These are phyloP conservation scores for Rhododendron ferrugineum DNA, from an alignment of 148 eudicot species.

Conservation along the genomic window DNA sequence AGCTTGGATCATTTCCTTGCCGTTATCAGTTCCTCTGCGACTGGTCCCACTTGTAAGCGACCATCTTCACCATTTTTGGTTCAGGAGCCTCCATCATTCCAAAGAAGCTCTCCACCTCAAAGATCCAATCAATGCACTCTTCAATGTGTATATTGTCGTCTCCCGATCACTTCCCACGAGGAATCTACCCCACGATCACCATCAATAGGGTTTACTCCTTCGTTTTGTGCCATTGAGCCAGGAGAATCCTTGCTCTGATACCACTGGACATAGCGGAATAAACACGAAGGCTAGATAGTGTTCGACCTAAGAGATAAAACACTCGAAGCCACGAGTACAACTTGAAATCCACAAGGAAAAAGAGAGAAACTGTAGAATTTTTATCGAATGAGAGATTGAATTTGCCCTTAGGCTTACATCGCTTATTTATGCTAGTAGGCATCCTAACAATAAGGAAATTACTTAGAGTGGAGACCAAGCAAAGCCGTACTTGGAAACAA, in stretches of 20 bases:
- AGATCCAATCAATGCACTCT: slow-evolving; percentile 12
- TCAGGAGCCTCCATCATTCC: slow-evolving; percentile 10
- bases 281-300: no score
- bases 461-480: no score
- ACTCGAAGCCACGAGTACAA: background rate
- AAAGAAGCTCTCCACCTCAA: background rate
- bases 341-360: background rate
- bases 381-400: background rate
- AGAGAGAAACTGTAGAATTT: background rate
- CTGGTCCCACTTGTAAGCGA: background rate
- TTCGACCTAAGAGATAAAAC: no score
- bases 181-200: background rate
- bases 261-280: no score
- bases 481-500: background rate
- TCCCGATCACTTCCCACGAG: background rate
- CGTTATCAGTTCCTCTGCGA: background rate
- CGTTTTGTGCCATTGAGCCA: background rate
- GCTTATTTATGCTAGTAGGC: no score
- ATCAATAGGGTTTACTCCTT: background rate
- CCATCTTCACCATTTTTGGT: background rate
- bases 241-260: background rate
- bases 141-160: background rate
- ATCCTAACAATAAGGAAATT: no score
- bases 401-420: no score
- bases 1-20: background rate